Conservation (phyloP, 495 filamentous ascomycete species). For the Aspergillus diversus region DNA sequence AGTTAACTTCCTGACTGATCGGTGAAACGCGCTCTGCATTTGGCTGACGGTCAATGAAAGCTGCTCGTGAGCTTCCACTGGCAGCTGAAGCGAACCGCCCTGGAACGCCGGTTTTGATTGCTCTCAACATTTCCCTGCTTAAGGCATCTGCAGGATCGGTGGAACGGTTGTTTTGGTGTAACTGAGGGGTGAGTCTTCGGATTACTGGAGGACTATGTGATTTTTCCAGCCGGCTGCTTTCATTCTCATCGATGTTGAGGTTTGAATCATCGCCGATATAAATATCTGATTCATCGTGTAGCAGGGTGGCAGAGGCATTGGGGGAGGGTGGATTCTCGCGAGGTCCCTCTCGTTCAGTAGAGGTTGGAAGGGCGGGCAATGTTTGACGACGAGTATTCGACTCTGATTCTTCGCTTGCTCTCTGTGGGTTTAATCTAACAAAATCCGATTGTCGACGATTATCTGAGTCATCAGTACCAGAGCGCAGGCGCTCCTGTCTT, state of each 20-base stretch:
- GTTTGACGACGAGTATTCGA: constrained; percentile 19
- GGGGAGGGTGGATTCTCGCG: constrained; percentile 14
- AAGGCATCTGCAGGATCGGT: neutral
- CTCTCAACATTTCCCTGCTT: constrained; percentile 17
- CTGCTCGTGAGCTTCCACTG: constrained; percentile 17
- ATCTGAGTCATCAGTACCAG: constrained; percentile 2
- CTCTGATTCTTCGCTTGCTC: constrained; percentile 1
- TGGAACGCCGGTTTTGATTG: neutral
- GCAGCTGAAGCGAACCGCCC: constrained; percentile 5
- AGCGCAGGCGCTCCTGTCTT: constrained; percentile 19
- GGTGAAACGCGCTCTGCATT: constrained; percentile 37
- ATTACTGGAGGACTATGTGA: constrained; percentile 26
- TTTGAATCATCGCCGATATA: constrained; percentile 9
- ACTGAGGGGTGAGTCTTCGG: neutral
- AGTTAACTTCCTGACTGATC: constrained; percentile 26
- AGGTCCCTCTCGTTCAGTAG: neutral
- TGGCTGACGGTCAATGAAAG: constrained; percentile 42
- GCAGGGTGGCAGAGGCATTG: constrained; percentile 15
- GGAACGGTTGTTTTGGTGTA: neutral
- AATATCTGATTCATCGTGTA: constrained; percentile 19
- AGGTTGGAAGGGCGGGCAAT: constrained; percentile 13
- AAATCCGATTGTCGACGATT: constrained; percentile 25
- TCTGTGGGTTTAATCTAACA: neutral
- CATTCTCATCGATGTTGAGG: constrained; percentile 10
- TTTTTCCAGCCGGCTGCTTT: constrained; percentile 19